A percentile compares a stretch with the other conserved stretches of the same genome.
Evolutionary conservation across 2,329 filamentous ascomycete species (phyloP).

Genomic region (Falciphora oryzae): DNA sequence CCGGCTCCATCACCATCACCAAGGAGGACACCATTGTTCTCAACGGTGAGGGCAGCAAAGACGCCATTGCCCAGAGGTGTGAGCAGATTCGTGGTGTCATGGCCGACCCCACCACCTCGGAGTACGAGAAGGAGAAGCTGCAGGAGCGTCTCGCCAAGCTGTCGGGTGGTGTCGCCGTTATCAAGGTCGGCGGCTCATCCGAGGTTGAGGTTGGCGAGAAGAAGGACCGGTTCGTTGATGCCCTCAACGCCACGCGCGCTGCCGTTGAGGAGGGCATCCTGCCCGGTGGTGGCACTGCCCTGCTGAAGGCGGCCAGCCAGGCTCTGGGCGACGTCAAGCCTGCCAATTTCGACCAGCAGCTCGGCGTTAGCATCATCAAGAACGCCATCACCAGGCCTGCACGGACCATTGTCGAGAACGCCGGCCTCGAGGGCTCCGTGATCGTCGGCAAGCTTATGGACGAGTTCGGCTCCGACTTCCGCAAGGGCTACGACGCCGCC

Average conservation of each 20-base stretch:
- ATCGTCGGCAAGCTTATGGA: slow-evolving; percentile 97
- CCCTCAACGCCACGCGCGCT: slow-evolving; percentile 93
- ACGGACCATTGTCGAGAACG: slow-evolving; percentile 95
- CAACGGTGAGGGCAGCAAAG: slow-evolving; percentile 95
- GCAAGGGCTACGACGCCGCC: slow-evolving; percentile 94
- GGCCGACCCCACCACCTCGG: slow-evolving; percentile 85
- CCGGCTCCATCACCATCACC: slow-evolving; percentile 98
- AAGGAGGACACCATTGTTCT: slow-evolving; percentile 99
- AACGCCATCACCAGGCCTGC: slow-evolving; percentile 95
- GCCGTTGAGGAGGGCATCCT: slow-evolving; percentile 99
- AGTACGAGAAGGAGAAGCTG: slow-evolving; percentile 99
- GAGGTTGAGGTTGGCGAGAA: slow-evolving; percentile 99
- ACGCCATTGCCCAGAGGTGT: slow-evolving; percentile 87
- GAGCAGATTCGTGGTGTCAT: slow-evolving; percentile 99
- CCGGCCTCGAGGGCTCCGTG: slow-evolving; percentile 90
- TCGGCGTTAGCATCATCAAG: slow-evolving; percentile 96
- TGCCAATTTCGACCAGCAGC: slow-evolving; percentile 97
- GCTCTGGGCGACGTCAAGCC: slow-evolving; percentile 78
- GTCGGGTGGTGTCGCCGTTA: slow-evolving; percentile 96
- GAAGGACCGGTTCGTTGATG: slow-evolving; percentile 99
- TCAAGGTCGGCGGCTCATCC: slow-evolving; percentile 96
- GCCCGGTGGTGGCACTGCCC: slow-evolving; percentile 93
- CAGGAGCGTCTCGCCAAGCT: slow-evolving; percentile 99
- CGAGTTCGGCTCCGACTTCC: slow-evolving; percentile 87
- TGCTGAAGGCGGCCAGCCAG: slow-evolving; percentile 94